Evolutionary conservation across 73 alveolate species (phyloP).

Genomic region (Tetrahymena borealis): DNA sequence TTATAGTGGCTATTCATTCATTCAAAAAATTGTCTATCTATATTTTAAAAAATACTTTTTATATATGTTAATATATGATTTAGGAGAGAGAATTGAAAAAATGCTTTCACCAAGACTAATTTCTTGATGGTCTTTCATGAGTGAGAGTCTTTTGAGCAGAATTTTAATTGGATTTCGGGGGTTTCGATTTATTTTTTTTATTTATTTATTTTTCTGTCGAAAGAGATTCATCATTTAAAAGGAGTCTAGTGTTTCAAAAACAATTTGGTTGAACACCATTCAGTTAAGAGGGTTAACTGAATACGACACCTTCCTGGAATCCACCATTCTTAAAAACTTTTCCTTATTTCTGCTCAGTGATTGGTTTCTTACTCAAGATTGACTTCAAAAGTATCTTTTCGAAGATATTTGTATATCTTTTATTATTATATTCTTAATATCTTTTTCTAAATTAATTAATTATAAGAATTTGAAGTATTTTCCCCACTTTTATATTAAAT

Average conservation of each 20-base stretch:
- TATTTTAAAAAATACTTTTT: background rate
- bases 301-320: background rate
- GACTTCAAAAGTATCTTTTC: background rate
- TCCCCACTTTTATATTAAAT: too few relatives aligned
- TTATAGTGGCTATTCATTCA: background rate
- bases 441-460: background rate
- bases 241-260: background rate
- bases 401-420: background rate
- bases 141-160: background rate
- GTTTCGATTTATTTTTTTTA: background rate
- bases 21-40: background rate
- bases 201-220: background rate
- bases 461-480: too few relatives aligned
- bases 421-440: background rate
- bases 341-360: background rate
- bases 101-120: background rate
- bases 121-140: background rate
- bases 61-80: background rate
- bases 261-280: background rate
- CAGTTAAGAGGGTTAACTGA: constrained; percentile 2
- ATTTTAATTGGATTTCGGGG: background rate
- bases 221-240: background rate
- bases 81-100: background rate
- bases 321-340: background rate
- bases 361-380: background rate